Percentiles rank a stretch among this genome's conserved stretches.
phyloP scores from a whole-genome alignment of 331 rosid genomes.

The Arachis monticola region DNA sequence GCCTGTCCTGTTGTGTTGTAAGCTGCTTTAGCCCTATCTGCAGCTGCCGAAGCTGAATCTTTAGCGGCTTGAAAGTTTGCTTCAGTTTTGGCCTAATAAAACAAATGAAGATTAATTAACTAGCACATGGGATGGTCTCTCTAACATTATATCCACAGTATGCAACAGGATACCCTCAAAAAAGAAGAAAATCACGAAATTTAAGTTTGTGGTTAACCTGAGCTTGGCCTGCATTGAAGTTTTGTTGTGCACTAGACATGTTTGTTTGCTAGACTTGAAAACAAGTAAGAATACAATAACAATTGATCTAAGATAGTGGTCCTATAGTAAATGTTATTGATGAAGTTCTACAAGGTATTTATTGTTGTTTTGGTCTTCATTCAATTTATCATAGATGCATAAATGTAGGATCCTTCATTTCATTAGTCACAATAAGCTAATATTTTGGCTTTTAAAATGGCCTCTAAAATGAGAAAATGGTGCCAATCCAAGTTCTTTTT shows the following conservation, averaged over 20 bases:
- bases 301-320: conserved; percentile 22
- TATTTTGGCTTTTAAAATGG: conserved; percentile 39
- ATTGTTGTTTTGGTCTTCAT: conserved; percentile 30
- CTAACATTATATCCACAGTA: no score
- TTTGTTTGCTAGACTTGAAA: not conserved
- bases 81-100: conserved; percentile 52
- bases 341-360: conserved; percentile 9
- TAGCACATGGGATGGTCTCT: no score
- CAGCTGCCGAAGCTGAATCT: conserved; percentile 46
- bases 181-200: not conserved
- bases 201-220: conserved; percentile 28
- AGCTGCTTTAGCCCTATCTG: conserved; percentile 48
- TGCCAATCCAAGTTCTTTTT: conserved; percentile 1
- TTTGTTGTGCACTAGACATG: conserved; percentile 46
- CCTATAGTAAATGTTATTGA: not conserved
- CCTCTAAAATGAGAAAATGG: conserved; percentile 36
- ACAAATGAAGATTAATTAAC: not conserved
- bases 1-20: conserved; percentile 46
- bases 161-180: not conserved
- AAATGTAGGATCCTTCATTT: conserved; percentile 26
- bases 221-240: conserved; percentile 39
- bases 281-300: not conserved
- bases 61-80: conserved; percentile 42
- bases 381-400: conserved; percentile 15
- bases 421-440: not conserved